A percentile compares a stretch with the other conserved stretches of the same genome.
Evolutionary conservation across 2,329 filamentous ascomycete species (phyloP).

Genomic region (Aspergillus pseudoterreus): DNA sequence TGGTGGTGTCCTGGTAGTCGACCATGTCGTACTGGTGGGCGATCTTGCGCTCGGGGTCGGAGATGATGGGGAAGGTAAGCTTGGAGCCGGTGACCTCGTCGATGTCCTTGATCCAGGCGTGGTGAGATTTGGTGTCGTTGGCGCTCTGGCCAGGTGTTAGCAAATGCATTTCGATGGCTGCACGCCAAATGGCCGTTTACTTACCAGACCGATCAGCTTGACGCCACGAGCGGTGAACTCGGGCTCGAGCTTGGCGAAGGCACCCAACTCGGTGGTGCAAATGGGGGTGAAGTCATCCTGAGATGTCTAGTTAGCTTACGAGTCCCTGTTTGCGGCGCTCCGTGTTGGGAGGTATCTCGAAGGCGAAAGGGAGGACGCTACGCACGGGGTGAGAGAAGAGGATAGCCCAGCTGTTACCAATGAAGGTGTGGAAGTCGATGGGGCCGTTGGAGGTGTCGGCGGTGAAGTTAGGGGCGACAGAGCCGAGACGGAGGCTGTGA

Average conservation of each 20-base stretch:
- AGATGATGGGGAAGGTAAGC: slow-evolving; percentile 75
- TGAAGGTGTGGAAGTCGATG: slow-evolving; percentile 70
- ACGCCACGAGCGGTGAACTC: slow-evolving; percentile 85
- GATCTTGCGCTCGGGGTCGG: slow-evolving; percentile 74
- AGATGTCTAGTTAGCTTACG: not conserved
- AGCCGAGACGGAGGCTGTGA: slow-evolving; percentile 59
- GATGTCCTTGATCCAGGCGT: slow-evolving; percentile 87
- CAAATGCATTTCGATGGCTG: not conserved
- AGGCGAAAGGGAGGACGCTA: not conserved
- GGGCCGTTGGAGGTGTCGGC: slow-evolving; percentile 63
- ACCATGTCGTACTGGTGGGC: slow-evolving; percentile 79
- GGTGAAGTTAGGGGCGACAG: slow-evolving; percentile 65
- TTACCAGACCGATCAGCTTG: slow-evolving; percentile 79
- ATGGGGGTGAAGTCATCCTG: slow-evolving; percentile 81
- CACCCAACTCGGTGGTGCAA: slow-evolving; percentile 93
- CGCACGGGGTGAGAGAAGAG: slow-evolving; percentile 65
- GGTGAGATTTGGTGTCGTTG: slow-evolving; percentile 80
- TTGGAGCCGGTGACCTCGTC: slow-evolving; percentile 71
- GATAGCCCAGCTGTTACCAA: slow-evolving; percentile 66
- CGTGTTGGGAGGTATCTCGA: not conserved
- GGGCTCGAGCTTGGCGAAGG: slow-evolving; percentile 84
- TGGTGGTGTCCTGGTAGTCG: slow-evolving; percentile 78
- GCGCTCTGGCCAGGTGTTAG: slow-evolving; percentile 49
- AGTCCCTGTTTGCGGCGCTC: not conserved
- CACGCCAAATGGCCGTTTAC: slow-evolving; percentile 8